Evolutionary conservation across 352 stramenopile genomes (phyloP), one percentile per base, ranked within the genome.

Genomic region (Globisporangium spiculum): DNA sequence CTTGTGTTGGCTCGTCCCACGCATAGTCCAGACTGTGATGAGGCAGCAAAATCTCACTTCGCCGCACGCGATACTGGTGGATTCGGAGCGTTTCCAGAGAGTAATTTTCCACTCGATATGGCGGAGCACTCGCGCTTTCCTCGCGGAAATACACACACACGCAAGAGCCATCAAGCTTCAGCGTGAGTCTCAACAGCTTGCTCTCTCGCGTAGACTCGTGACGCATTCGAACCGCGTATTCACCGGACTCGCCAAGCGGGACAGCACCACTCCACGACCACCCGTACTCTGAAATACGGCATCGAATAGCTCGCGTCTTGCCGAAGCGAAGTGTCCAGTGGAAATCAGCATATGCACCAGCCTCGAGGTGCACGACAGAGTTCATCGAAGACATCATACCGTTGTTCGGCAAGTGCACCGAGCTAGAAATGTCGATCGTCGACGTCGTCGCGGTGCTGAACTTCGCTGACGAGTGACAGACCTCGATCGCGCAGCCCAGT

Each of bases 71-170:
- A 38, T 91, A 81, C 68, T 96, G 89, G 41, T 96, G 88, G 26
- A 93, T 86, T 55, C 89, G 88, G 58, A 96, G 78, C 22, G 89
- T 96, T 70, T 96, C 89, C 20, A 96, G 68, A 30, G 89, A 96
- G 73, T 93, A 96, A 50, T 96, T 96, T 38, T 96, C 89, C 38
- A 96, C 84, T 22, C 89, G 88, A 68, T 96, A 96, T 34, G 89
- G 89, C 4, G 89, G 88, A 5, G 81, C 84, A 62, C 79, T 92
- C 6, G 83, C 89, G 32, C 73, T 88, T 69, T 94, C 87, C 75
- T 94, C 87, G 26, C 83, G 79, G 34, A 95, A 83, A 65, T 91
- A 94, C 10, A 92, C 83, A 53, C 84, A 95, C n/a, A 95, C 70
- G 36, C 87, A 92, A 5, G 85, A 87, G 0, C 75, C 75, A 44